These are phyloP conservation scores for Amanita polypyramis DNA, from an alignment of 768 basidiomycete species.

Conservation along the genomic window DNA sequence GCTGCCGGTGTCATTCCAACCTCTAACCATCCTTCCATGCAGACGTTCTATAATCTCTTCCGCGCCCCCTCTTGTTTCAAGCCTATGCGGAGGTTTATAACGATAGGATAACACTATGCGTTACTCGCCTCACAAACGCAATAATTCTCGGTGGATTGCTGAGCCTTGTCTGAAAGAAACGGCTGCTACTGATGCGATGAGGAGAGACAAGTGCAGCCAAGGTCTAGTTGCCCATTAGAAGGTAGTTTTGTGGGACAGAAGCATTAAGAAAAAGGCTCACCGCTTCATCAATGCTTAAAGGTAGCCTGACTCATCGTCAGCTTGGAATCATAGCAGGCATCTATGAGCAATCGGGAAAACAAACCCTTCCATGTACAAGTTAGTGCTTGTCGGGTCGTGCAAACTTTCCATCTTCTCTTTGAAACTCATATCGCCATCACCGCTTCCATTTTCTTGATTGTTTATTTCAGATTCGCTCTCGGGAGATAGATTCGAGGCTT, in stretches of 20 bases:
- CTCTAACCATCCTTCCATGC: slow-evolving; percentile 72
- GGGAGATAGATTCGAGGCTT: slow-evolving; percentile 17
- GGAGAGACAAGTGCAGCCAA: slow-evolving; percentile 59
- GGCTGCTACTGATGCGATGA: slow-evolving; percentile 60
- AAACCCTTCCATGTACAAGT: slow-evolving; percentile 73
- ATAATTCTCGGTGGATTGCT: slow-evolving; percentile 73
- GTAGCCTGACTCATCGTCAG: slow-evolving; percentile 32
- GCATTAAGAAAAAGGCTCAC: slow-evolving; percentile 22
- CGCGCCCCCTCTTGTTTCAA: slow-evolving; percentile 62
- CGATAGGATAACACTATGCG: slow-evolving; percentile 1
- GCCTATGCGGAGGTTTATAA: slow-evolving; percentile 25
- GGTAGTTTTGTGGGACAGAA: background rate
- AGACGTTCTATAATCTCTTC: slow-evolving; percentile 71
- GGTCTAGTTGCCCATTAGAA: slow-evolving; percentile 28
- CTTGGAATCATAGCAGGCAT: background rate
- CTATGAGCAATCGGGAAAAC: slow-evolving; percentile 8
- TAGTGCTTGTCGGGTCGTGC: slow-evolving; percentile 56
- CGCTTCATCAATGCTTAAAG: slow-evolving; percentile 57
- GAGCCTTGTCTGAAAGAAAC: slow-evolving; percentile 72
- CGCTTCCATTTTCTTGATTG: slow-evolving; percentile 15
- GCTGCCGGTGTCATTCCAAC: slow-evolving; percentile 68
- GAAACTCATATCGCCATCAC: slow-evolving; percentile 35
- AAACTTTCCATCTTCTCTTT: slow-evolving; percentile 74
- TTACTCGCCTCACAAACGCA: slow-evolving; percentile 64
- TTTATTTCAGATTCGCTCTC: slow-evolving; percentile 1